Conservation (phyloP, 257 asterid species). For the Verbena officinalis region DNA sequence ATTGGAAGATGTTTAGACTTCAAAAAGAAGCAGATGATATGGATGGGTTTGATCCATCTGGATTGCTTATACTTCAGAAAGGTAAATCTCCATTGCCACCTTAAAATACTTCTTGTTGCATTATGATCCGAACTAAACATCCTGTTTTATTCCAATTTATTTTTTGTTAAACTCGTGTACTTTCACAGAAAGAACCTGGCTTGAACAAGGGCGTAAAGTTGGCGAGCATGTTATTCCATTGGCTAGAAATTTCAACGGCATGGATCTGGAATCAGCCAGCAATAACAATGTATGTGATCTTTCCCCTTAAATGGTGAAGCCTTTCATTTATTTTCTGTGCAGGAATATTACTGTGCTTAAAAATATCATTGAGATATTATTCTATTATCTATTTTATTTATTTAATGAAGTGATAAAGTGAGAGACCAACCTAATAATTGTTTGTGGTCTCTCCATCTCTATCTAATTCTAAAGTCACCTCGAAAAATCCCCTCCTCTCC, state of each 20-base stretch:
- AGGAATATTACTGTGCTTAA: neutral
- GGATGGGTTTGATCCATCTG: conserved; percentile 98
- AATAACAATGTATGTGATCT: conserved; percentile 55
- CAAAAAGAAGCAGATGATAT: conserved; percentile 76
- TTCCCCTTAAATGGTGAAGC: conserved; percentile 15
- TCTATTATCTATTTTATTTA: too few relatives aligned
- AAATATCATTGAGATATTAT: neutral
- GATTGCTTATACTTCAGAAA: conserved; percentile 88
- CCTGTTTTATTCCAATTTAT: conserved; percentile 16
- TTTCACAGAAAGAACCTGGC: conserved; percentile 80
- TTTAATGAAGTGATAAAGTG: too few relatives aligned
- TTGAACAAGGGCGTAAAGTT: conserved; percentile 88
- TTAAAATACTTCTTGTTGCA: neutral
- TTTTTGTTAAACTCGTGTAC: conserved; percentile 19
- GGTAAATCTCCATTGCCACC: conserved; percentile 45
- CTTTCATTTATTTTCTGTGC: neutral
- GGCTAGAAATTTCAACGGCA: conserved; percentile 91
- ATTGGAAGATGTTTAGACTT: conserved; percentile 84
- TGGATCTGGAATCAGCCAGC: conserved; percentile 78
- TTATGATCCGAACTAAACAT: neutral
- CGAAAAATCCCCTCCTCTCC: too few relatives aligned
- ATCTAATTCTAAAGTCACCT: too few relatives aligned
- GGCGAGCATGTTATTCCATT: conserved; percentile 97
- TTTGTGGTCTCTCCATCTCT: too few relatives aligned
- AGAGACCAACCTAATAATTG: too few relatives aligned